These are phyloP conservation scores for Hansenula sp. DNA, from an alignment of 1,139 yeast genomes.

Conservation along the genomic window DNA sequence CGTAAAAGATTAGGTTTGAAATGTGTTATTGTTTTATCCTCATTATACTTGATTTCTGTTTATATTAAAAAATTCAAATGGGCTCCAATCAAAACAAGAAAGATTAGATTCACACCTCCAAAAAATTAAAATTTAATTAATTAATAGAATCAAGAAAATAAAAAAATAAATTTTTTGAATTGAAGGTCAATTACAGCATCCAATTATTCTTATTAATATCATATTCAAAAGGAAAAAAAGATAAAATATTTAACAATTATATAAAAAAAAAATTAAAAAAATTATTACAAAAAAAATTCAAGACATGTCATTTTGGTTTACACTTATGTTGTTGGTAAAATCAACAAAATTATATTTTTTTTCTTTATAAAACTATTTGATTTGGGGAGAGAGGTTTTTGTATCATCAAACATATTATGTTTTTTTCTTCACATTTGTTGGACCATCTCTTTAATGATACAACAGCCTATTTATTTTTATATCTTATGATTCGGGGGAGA, in stretches of 20 bases:
- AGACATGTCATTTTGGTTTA: too few species aligned
- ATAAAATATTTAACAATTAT: too few species aligned
- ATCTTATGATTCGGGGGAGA: neutral
- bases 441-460: neutral
- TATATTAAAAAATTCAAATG: conserved; percentile 99
- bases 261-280: too few species aligned
- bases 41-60: conserved; percentile 76
- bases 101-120: conserved; percentile 91
- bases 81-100: conserved; percentile 94
- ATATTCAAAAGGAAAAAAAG: too few species aligned
- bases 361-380: too few species aligned
- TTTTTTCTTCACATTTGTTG: too few species aligned
- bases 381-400: too few species aligned
- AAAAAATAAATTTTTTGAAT: neutral
- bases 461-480: conserved; percentile 1
- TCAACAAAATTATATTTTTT: neutral
- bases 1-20: conserved; percentile 96
- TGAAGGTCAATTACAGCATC: neutral
- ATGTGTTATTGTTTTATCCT: conserved; percentile 76
- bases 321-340: too few species aligned
- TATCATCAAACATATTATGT: too few species aligned
- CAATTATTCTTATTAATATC: neutral
- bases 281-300: too few species aligned
- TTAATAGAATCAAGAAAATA: neutral
- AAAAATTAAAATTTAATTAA: conserved; percentile 39